Conservation (phyloP, 257 asterid genomes). For the Petunia axillaris region DNA sequence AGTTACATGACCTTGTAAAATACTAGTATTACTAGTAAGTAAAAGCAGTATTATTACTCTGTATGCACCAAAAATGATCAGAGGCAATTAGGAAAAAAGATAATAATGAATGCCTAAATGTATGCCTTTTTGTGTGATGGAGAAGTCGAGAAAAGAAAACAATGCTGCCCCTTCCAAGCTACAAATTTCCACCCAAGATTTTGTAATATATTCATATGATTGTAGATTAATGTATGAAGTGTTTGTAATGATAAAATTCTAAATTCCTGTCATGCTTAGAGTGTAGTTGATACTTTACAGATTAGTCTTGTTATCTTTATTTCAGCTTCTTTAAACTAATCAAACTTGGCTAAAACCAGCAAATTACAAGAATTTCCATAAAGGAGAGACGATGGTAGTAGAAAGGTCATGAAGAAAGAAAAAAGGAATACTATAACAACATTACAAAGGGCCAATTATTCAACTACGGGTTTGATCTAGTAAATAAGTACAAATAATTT, state of each 20-base stretch:
- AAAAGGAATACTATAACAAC: no score
- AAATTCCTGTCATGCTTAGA: not conserved
- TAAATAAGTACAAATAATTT: no score
- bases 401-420: no score
- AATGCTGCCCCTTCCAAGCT: not conserved
- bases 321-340: not conserved
- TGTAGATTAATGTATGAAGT: not conserved
- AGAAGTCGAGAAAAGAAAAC: not conserved
- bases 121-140: not conserved
- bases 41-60: no score
- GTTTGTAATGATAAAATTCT: not conserved
- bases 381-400: no score
- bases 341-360: not conserved
- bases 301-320: not conserved
- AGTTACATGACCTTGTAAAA: not conserved
- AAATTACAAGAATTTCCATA: no score
- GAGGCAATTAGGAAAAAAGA: not conserved
- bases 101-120: not conserved
- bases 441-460: no score
- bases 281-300: not conserved
- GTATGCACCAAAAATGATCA: not conserved
- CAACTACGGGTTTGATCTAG: no score
- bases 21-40: not conserved
- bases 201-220: not conserved
- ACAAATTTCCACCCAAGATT: not conserved